phyloP scores from a whole-genome alignment of 139 green algal genomes.

The Coelastrella sp. region DNA sequence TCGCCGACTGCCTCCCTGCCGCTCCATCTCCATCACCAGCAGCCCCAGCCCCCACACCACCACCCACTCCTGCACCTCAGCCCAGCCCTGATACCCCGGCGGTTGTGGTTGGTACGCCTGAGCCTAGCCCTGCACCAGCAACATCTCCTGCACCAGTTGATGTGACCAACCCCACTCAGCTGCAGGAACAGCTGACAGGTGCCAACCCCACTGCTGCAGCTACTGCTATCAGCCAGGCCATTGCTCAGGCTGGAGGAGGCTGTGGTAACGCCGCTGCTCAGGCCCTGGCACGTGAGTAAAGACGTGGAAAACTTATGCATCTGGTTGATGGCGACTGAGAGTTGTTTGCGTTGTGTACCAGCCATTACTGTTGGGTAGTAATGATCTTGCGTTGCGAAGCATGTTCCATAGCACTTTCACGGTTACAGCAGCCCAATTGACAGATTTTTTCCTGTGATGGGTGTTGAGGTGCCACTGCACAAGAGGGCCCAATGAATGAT shows the following conservation, averaged over 20 bases:
- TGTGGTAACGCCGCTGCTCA: constrained; percentile 2
- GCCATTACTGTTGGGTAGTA: too few species aligned
- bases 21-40: neutral
- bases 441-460: too few species aligned
- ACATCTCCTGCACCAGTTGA: too few species aligned
- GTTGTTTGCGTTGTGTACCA: neutral
- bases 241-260: constrained; percentile 3
- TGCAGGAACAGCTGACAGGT: neutral
- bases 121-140: neutral
- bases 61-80: neutral
- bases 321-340: too few species aligned
- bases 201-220: neutral
- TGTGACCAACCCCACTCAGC: neutral
- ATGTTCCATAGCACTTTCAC: too few species aligned
- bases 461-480: too few species aligned
- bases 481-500: too few species aligned
- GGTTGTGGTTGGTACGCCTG: neutral
- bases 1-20: neutral
- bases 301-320: too few species aligned
- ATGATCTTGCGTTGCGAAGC: too few species aligned
- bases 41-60: neutral
- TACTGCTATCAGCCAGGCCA: neutral
- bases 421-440: too few species aligned
- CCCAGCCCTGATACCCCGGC: neutral
- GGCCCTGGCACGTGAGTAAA: constrained; percentile 24